A percentile compares a stretch with the other conserved stretches of the same genome.
These are phyloP conservation scores for Bullera alba DNA, from an alignment of 768 basidiomycete species.

Conservation along the genomic window DNA sequence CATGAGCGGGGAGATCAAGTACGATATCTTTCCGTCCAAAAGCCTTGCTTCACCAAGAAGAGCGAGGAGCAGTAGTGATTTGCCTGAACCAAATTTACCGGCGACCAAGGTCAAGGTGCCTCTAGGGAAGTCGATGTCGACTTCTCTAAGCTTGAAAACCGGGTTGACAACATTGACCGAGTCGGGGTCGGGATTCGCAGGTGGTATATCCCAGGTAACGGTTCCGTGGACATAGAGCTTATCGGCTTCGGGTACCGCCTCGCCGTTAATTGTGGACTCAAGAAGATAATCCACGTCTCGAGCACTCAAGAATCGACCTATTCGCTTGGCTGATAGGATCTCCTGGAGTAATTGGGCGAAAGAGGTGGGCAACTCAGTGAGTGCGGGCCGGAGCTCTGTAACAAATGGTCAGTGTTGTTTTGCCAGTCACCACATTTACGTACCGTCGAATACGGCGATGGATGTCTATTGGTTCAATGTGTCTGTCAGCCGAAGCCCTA, in stretches of 20 bases:
- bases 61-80: constrained; percentile 30
- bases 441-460: constrained; percentile 33
- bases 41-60: constrained; percentile 35
- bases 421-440: neutral
- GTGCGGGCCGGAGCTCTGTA: constrained; percentile 17
- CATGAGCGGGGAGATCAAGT: constrained; percentile 18
- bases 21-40: constrained; percentile 29
- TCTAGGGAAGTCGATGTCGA: constrained; percentile 31
- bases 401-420: neutral
- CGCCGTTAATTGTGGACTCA: neutral
- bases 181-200: neutral
- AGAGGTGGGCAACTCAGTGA: constrained; percentile 12
- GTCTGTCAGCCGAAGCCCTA: neutral
- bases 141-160: constrained; percentile 23
- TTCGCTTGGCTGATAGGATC: constrained; percentile 23
- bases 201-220: constrained; percentile 12
- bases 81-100: constrained; percentile 39
- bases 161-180: neutral
- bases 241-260: constrained; percentile 2
- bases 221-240: constrained; percentile 17
- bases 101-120: constrained; percentile 34
- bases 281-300: constrained; percentile 27
- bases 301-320: constrained; percentile 15
- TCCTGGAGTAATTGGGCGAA: constrained; percentile 20
- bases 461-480: too few relatives aligned